Evolutionary conservation across 73 alveolate species (phyloP), one percentile per base, ranked within the genome.

Genomic region (Stentor coeruleus): DNA sequence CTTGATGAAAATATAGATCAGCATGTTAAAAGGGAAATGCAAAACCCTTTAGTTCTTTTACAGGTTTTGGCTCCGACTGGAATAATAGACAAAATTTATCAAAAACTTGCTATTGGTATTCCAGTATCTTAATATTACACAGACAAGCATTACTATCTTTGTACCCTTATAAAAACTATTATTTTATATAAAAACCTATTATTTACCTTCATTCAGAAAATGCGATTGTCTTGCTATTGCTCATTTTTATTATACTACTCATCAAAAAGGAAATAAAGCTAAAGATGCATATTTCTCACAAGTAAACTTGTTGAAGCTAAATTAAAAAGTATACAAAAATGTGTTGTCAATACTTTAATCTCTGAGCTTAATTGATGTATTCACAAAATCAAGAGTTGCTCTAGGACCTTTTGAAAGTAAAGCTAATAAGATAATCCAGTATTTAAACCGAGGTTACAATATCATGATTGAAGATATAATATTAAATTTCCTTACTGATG

Each of bases 231-330:
- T 66, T 6, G 83, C 83, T 20, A 38, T 40, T 6, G 26, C 83
- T 39, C 26, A 66, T 26, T 38, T 75, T 31, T n/a, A 39, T 2
- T 75, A 75, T 75, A 20, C 20, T n/a, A 38, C 35, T 0, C 14
- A 75, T 40, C 35, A 14, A 38, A 75, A 75, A 75, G 26, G 59
- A 14, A 75, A 75, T 75, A 75, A 40, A 75, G 83, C 83, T 15
- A 75, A 75, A 20, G 33, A 75, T 38, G 83, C 83, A n/a, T 75
- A 36, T 40, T 39, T 40, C 14, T 60, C 11, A n/a, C 58, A 0
- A 39, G 58, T 20, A 75, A 38, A 38, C 28, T 40, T 1, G 37
- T 37, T 26, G 79, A 14, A 2, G 79, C n/a, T 28, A 20, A 60
- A 60, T 6, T 60, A 38, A n/a, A 20, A 36, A 36, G n/a, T 75